Evolutionary conservation across 805 yeast species (phyloP), one percentile per base, ranked within the genome.

Genomic region (Teunomyces kruisii): DNA sequence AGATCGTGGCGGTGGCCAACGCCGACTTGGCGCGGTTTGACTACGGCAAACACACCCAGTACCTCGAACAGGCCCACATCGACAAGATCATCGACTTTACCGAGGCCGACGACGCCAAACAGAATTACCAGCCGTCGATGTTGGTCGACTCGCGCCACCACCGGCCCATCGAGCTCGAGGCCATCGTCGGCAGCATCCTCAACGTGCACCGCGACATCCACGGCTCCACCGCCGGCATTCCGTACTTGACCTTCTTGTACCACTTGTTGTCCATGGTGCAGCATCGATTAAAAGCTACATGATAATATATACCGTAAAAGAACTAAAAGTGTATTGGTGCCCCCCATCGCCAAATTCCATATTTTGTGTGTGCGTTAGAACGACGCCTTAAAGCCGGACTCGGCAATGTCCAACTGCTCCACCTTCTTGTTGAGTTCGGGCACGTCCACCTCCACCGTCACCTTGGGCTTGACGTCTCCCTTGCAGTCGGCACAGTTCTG

Each of bases 111-210:
- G 86, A 83, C 56, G 85, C 75, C 46, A 80, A 80, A 9, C 70
- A 67, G 29, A 78, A 75, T 64, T 86, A 78, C 59, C 72, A 75
- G 42, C 92, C 92, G 2, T 84, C 90, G 3, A 86, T 86, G 92
- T 66, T 77, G 49, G 85, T 84, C 9, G 94, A 86, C 57, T 74
- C 75, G 15, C 67, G 78, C 41, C 82, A 84, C 51, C 80, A 82
- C 19, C 83, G 85, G 56, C 81, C 81, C 39, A 76, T 86, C 52
- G 95, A 88, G 61, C 62, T 82, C 24, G 90, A 86, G 55, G 84
- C 79, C 16, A 83, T 88, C 48, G 65, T 86, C 41, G 91, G 92
- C 3, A 86, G 83, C 24, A 22, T 46, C 13, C 30, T 46, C 22
- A 9, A 15, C 1, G 39, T 39, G 22, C 39, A 42, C 38, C 32